Percentiles rank a stretch among this genome's conserved stretches.
phyloP scores from a whole-genome alignment of 495 filamentous ascomycete genomes.

The Aspergillus panamensis region DNA sequence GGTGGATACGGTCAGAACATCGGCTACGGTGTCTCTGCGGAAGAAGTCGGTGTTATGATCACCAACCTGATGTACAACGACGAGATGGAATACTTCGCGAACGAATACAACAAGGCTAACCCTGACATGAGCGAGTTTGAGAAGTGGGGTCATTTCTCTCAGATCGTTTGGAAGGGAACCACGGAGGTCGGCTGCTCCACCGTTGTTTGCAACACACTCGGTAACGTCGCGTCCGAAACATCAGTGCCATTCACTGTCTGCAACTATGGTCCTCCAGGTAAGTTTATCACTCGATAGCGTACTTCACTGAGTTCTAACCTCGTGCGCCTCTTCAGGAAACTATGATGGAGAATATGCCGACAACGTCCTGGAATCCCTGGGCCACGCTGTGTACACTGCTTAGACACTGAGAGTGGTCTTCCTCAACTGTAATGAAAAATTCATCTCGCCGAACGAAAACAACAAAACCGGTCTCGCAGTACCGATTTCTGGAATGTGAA shows the following conservation, averaged over 20 bases:
- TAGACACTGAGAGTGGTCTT: slow-evolving; percentile 15
- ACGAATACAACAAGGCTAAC: slow-evolving; percentile 42
- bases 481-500: background rate
- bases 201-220: slow-evolving; percentile 49
- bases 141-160: slow-evolving; percentile 81
- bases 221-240: slow-evolving; percentile 45
- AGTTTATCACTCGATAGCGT: background rate
- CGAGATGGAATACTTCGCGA: slow-evolving; percentile 55
- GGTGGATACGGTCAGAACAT: slow-evolving; percentile 86
- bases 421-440: background rate
- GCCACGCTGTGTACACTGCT: slow-evolving; percentile 29
- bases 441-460: background rate
- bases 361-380: slow-evolving; percentile 58
- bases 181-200: slow-evolving; percentile 71
- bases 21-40: slow-evolving; percentile 44
- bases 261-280: slow-evolving; percentile 78
- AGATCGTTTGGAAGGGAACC: slow-evolving; percentile 80
- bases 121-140: slow-evolving; percentile 61
- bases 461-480: background rate
- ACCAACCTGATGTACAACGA: slow-evolving; percentile 81
- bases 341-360: slow-evolving; percentile 57
- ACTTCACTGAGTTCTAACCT: slow-evolving; percentile 2
- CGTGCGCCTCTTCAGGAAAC: slow-evolving; percentile 51
- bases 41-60: slow-evolving; percentile 59
- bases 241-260: slow-evolving; percentile 69